A percentile compares a stretch with the other conserved stretches of the same genome.
phyloP scores from a whole-genome alignment of 768 basidiomycete species.

The Kwoniella mangroviensis region DNA sequence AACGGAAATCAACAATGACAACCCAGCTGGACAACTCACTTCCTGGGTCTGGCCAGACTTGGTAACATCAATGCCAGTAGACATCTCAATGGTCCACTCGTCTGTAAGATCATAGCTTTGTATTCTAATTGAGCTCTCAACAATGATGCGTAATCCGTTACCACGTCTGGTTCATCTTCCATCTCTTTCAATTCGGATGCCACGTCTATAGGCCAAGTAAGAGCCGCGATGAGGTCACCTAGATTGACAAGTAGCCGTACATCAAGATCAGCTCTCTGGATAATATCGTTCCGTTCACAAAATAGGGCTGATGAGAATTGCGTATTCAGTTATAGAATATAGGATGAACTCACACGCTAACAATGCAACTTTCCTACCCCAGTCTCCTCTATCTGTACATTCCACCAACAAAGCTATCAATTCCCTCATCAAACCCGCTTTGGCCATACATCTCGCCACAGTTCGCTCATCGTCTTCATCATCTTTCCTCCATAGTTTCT shows the following conservation, averaged over 20 bases:
- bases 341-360: slow-evolving; percentile 50
- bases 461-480: slow-evolving; percentile 96
- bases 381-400: slow-evolving; percentile 56
- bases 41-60: slow-evolving; percentile 70
- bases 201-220: slow-evolving; percentile 99
- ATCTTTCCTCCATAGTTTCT: slow-evolving; percentile 93
- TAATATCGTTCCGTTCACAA: background rate
- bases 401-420: slow-evolving; percentile 75
- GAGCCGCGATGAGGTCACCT: slow-evolving; percentile 87
- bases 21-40: slow-evolving; percentile 48
- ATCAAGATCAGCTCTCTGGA: background rate
- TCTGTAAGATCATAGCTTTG: slow-evolving; percentile 63
- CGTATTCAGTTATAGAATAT: background rate
- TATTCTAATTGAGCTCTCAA: slow-evolving; percentile 80
- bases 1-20: background rate
- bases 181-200: slow-evolving; percentile 93
- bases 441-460: slow-evolving; percentile 89
- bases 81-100: slow-evolving; percentile 37
- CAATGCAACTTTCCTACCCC: slow-evolving; percentile 56
- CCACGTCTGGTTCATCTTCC: slow-evolving; percentile 71
- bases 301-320: no score
- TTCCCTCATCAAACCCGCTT: slow-evolving; percentile 83
- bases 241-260: background rate
- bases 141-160: slow-evolving; percentile 87
- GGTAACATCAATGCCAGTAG: slow-evolving; percentile 68